Conservation (phyloP, 345 rosid species). For the Brassica incana region DNA sequence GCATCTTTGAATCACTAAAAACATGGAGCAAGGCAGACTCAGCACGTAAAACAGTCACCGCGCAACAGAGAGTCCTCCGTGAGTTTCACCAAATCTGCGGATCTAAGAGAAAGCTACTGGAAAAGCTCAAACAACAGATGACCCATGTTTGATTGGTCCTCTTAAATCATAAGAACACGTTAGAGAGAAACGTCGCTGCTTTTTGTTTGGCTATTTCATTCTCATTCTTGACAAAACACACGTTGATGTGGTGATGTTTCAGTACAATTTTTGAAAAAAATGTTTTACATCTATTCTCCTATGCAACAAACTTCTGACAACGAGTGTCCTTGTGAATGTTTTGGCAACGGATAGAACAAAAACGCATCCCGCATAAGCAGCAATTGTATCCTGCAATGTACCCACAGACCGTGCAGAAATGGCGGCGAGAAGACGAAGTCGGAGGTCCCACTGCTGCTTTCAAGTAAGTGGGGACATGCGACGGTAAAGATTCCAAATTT, state of each 20-base stretch:
- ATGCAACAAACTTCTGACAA: slow-evolving; percentile 88
- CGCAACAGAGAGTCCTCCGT: slow-evolving; percentile 44
- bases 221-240: slow-evolving; percentile 14
- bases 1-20: slow-evolving; percentile 57
- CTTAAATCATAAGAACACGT: background rate
- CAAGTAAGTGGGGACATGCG: slow-evolving; percentile 78
- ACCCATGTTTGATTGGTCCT: slow-evolving; percentile 56
- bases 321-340: slow-evolving; percentile 83
- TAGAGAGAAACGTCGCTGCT: slow-evolving; percentile 4
- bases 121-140: slow-evolving; percentile 56
- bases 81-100: slow-evolving; percentile 67
- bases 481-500: slow-evolving; percentile 75
- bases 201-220: slow-evolving; percentile 18
- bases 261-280: slow-evolving; percentile 8
- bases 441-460: slow-evolving; percentile 85
- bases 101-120: slow-evolving; percentile 58
- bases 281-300: slow-evolving; percentile 11
- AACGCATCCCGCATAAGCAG: slow-evolving; percentile 78
- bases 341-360: slow-evolving; percentile 81
- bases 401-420: slow-evolving; percentile 85
- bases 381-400: slow-evolving; percentile 73
- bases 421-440: slow-evolving; percentile 70
- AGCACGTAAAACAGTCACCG: slow-evolving; percentile 54
- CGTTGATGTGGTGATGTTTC: background rate
- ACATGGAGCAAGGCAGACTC: slow-evolving; percentile 63